A percentile compares a stretch with the other conserved stretches of the same genome.
Conservation (phyloP, 345 rosid genomes). For the sweet orange (Citrus sinensis) region DVS_A1.0 CM039163.1:3528501-3529000, state of each 20-base stretch:
- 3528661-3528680: slow-evolving; percentile 5
- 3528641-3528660: neutral
- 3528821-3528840: slow-evolving; percentile 7
- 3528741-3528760: neutral
- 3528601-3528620: slow-evolving; percentile 1
- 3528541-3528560: neutral
- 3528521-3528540: neutral
- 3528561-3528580: neutral
- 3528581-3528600: neutral
- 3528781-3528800: neutral
- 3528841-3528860: neutral
- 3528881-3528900: neutral
- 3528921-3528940: neutral
- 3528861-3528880: neutral
- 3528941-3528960: neutral
- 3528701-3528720: neutral
- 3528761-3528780: neutral
- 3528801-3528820: slow-evolving; percentile 1
- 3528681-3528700: neutral
- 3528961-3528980: neutral
- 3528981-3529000: neutral
- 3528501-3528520: neutral
- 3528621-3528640: neutral
- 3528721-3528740: neutral
- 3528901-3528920: neutral